Evolutionary conservation across 2,329 filamentous ascomycete genomes (phyloP).

Genomic region (Ascochyta clinopodiicola): DNA sequence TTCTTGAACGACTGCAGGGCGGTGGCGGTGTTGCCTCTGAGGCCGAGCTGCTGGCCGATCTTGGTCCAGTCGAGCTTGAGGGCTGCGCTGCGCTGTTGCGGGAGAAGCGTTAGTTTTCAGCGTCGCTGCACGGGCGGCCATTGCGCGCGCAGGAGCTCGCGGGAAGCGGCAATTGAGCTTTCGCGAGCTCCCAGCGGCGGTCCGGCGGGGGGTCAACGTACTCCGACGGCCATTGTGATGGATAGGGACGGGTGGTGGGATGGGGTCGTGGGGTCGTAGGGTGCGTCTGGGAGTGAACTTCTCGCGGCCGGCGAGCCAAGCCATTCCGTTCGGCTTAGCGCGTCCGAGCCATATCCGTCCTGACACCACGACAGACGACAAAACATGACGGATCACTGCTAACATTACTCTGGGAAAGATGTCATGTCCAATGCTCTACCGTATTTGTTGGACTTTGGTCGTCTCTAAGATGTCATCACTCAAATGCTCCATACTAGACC

Average conservation of each 20-base stretch:
- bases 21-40: conserved; percentile 90
- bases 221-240: conserved; percentile 55
- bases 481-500: not conserved
- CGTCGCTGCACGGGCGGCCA: conserved; percentile 29
- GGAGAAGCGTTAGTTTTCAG: conserved; percentile 41
- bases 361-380: no score
- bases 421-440: no score
- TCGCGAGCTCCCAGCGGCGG: conserved; percentile 28
- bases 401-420: no score
- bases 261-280: conserved; percentile 20
- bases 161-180: conserved; percentile 42
- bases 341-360: conserved; percentile 6
- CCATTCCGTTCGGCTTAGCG: not conserved
- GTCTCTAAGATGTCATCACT: no score
- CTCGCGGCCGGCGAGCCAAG: conserved; percentile 8
- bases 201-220: conserved; percentile 39
- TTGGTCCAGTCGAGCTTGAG: conserved; percentile 99
- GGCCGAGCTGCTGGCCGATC: conserved; percentile 90
- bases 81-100: conserved; percentile 87
- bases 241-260: conserved; percentile 46
- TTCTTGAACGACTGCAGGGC: conserved; percentile 98
- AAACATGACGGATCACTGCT: no score
- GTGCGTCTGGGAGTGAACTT: conserved; percentile 16
- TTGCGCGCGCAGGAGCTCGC: conserved; percentile 33
- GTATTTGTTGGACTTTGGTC: no score